Evolutionary conservation across 176 grass and related monocot genomes (phyloP), one percentile per base, ranked within the genome.

Genomic region (Themeda triandra): DNA sequence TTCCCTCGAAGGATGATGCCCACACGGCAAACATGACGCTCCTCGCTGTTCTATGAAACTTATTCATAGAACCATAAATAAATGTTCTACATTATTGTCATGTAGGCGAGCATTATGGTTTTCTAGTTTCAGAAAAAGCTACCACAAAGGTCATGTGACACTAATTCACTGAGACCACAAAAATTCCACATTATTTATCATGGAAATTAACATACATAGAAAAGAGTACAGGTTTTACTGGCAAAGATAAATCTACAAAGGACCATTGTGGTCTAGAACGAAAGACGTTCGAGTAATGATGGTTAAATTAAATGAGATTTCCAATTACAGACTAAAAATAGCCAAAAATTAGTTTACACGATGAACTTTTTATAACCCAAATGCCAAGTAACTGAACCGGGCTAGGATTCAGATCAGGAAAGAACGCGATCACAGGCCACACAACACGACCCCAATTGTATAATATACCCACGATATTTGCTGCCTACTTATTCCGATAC

Each of bases 401-500:
- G 40, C 77, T 77, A 33, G 69, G 75, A 35, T 63, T 71, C 65
- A 71, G 24, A 85, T 42, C 18, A 67, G 27, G 30, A 53, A 71
- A 4, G 23, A 70, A 37, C 28, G 28, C 28, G 33, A 87, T 58
- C 63, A 78, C 72, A 86, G 39, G 41, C 15, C 79, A 35, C 79
- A 35, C 66, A 66, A 53, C 23, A 78, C 42, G 36, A 73, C 41
- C 41, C 78, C 54, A 71, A 17, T 35, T 82, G 79, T 86, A 86
- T 82, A 73, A 71, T 77, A 44, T 73, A 90, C 32, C 31, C n/a
- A 25, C 29, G 66, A 58, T 78, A 63, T 78, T 37, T 63, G 66
- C 35, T 90, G 32, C 79, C 73, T 78, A 90, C 42, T 90, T 90
- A 86, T 86, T 86, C 71, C 86, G 56, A 78, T 86, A 90, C 89